Evolutionary conservation across 78 protist genomes (phyloP).

Genomic region (Tieghemostelium lacteum): DNA sequence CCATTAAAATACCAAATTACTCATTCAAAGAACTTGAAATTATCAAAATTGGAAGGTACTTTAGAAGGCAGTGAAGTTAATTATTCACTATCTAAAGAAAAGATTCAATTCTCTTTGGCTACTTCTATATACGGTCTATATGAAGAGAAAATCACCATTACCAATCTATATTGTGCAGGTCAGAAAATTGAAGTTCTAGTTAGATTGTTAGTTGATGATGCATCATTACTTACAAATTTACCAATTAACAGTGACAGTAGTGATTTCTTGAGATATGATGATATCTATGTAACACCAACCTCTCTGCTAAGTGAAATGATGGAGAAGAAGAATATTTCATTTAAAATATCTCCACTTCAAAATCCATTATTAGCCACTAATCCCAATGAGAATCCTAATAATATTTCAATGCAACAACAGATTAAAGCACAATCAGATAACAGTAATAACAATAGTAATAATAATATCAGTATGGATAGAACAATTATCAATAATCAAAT

Average conservation of each 20-base stretch:
- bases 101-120: conserved; percentile 36
- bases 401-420: no score
- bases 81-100: conserved; percentile 37
- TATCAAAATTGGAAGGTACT: conserved; percentile 7
- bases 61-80: conserved; percentile 59
- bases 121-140: conserved; percentile 42
- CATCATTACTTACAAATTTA: conserved; percentile 47
- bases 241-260: conserved; percentile 54
- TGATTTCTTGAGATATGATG: conserved; percentile 50
- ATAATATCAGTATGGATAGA: neutral
- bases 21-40: conserved; percentile 25
- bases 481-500: neutral
- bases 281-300: conserved; percentile 45
- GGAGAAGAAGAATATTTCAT: conserved; percentile 7
- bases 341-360: conserved; percentile 31
- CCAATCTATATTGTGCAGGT: conserved; percentile 50
- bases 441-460: neutral
- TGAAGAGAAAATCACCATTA: conserved; percentile 46
- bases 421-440: neutral
- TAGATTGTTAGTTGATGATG: conserved; percentile 71
- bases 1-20: conserved; percentile 45
- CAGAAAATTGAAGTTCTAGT: conserved; percentile 49
- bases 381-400: no score
- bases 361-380: neutral
- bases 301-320: neutral